Base-by-base conservation (phyloP, 306 rosid species). In the Sphenostylis stenocarpa region DNA sequence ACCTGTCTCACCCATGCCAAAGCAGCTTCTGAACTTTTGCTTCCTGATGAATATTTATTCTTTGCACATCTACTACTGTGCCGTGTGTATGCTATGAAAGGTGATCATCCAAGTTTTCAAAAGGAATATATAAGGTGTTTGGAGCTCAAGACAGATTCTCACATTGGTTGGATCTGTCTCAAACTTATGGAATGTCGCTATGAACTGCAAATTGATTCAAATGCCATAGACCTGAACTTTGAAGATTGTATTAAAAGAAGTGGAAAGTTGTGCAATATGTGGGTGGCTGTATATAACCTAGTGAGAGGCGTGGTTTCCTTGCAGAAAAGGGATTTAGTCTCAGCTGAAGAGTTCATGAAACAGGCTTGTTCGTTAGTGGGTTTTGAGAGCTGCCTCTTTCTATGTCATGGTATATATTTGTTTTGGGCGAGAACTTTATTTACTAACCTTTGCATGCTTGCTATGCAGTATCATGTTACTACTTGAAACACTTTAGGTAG, bases 161-260 rank as follows among this genome's bases (percentile, higher is more conserved):
- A 81, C 73, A 80, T 94, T 74, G 98, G 97, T 80, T 94, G 91
- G 97, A 85, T 89, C 55, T 94, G 88, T 86, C 98, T 94, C 67
- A 94, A 90, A 77, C 81, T 88, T 56, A 67, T 94, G 72, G 96
- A 86, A 82, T 87, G 86, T 60, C 88, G 44, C 49, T 86, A 72
- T 66, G 72, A 77, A 48, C 67, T 86, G 76, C 76, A 82, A 85
- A 82, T 76, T 44, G 85, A 82, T 78, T 72, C 84, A 33, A 81
- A 82, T 80, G 29, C 60, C 45, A 56, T 84, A 73, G 97, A 92
- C 44, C 55, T 78, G 55, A 72, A 75, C 84, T 86, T 89, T 58
- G 85, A 80, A 79, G 86, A 84, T 49, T 76, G 89, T 77, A 75
- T 78, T 36, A 72, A 73, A 67, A 89, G 78, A 79, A 64, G 70